These are phyloP conservation scores for Anacardium occidentale DNA, from an alignment of 345 rosid genomes.

Conservation along the genomic window DNA sequence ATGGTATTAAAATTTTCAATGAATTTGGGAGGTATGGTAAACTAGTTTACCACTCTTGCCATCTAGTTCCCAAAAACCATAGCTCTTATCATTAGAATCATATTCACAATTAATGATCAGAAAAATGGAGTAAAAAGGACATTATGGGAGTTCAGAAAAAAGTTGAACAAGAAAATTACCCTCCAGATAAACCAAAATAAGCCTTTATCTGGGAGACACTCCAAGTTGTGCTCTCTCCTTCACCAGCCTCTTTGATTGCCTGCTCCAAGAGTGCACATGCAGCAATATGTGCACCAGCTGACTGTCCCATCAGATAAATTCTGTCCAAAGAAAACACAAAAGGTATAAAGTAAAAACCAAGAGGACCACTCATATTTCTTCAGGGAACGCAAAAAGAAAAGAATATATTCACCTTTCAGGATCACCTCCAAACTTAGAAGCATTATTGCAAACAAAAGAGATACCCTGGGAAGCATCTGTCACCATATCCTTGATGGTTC, in stretches of 20 bases:
- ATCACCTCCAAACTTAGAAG: conserved; percentile 89
- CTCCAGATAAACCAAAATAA: conserved; percentile 94
- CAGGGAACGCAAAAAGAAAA: neutral
- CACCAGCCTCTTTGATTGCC: conserved; percentile 81
- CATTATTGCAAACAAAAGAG: conserved; percentile 76
- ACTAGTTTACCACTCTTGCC: neutral
- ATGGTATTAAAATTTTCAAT: neutral
- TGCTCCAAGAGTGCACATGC: conserved; percentile 89
- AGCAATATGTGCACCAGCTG: conserved; percentile 98
- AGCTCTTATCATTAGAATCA: neutral
- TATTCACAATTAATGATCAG: neutral
- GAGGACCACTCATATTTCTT: neutral
- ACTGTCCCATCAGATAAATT: conserved; percentile 94
- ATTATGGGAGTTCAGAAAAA: neutral
- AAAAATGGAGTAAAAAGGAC: neutral
- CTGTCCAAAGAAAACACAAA: conserved; percentile 38
- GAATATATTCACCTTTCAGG: conserved; percentile 57
- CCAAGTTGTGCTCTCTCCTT: conserved; percentile 75
- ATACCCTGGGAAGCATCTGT: conserved; percentile 89
- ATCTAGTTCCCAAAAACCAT: neutral
- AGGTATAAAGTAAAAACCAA: neutral
- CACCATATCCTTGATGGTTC: conserved; percentile 91
- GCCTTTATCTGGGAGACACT: conserved; percentile 79
- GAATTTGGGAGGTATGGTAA: neutral
- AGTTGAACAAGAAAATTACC: conserved; percentile 40